Evolutionary conservation across 2,329 filamentous ascomycete species (phyloP).

Genomic region (Trichoderma endophyticum): DNA sequence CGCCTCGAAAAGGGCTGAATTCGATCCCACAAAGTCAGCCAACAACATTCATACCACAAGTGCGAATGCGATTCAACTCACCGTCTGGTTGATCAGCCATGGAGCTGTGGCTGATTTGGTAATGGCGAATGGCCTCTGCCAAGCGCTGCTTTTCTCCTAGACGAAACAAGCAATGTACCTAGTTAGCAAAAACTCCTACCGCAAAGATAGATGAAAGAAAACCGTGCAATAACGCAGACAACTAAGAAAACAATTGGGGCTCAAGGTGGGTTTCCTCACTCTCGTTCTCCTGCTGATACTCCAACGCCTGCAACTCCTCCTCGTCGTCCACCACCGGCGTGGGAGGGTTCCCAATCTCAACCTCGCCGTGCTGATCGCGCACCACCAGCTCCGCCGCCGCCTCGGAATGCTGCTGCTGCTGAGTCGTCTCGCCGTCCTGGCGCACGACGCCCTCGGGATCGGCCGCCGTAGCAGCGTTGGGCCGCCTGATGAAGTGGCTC

Average conservation of each 20-base stretch:
- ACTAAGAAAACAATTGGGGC: not conserved
- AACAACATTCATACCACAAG: not conserved
- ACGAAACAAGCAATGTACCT: not conserved
- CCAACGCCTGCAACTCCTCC: slow-evolving; percentile 50
- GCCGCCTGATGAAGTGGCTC: slow-evolving; percentile 54
- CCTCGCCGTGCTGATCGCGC: slow-evolving; percentile 60
- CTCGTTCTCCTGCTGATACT: slow-evolving; percentile 56
- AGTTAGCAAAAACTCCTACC: not conserved
- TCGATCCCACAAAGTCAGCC: not conserved
- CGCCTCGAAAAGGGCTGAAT: slow-evolving; percentile 65
- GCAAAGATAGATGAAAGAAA: not conserved
- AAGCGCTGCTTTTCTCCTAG: slow-evolving; percentile 58
- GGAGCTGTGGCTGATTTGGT: slow-evolving; percentile 53
- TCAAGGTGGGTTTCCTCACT: slow-evolving; percentile 37
- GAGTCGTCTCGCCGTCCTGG: slow-evolving; percentile 43
- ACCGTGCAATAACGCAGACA: not conserved
- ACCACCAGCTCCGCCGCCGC: slow-evolving; percentile 57
- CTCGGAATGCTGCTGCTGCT: slow-evolving; percentile 34
- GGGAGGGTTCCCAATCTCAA: slow-evolving; percentile 57
- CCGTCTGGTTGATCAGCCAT: slow-evolving; percentile 64
- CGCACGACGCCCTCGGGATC: slow-evolving; percentile 47
- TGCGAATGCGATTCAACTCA: slow-evolving; percentile 35
- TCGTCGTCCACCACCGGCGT: slow-evolving; percentile 52
- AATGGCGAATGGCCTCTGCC: slow-evolving; percentile 59
- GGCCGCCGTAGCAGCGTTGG: slow-evolving; percentile 44